Conservation (phyloP, 2,329 filamentous ascomycete species). For the Bipolaris zeicola region DNA sequence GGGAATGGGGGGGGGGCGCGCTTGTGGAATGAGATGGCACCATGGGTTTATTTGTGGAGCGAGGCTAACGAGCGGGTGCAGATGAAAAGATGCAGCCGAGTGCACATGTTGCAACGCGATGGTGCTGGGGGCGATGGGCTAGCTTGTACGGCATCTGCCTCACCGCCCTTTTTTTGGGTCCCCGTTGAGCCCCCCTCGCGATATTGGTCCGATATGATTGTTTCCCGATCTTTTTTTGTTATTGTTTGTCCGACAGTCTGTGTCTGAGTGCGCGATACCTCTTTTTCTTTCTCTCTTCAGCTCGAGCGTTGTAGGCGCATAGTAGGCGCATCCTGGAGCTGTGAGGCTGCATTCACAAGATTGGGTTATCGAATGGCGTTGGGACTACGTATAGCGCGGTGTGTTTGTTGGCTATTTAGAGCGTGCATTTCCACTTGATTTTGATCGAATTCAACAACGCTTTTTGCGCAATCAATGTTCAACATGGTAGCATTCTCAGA, state of each 20-base stretch:
- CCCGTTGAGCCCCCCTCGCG: neutral
- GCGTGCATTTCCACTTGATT: neutral
- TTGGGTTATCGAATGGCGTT: constrained; percentile 1
- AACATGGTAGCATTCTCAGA: neutral
- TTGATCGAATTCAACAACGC: neutral
- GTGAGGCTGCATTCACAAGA: neutral
- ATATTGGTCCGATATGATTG: neutral
- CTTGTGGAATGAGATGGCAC: too few species aligned
- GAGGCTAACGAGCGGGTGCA: too few species aligned
- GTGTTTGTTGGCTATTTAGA: neutral
- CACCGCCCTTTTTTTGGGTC: neutral
- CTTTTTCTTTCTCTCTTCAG: neutral
- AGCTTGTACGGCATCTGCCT: neutral
- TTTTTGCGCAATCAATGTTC: neutral
- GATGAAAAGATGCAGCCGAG: too few species aligned
- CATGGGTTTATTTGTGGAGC: too few species aligned
- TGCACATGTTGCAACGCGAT: too few species aligned
- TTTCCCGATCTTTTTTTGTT: neutral
- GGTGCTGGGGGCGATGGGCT: neutral
- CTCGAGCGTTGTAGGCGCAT: constrained; percentile 5
- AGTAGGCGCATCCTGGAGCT: neutral
- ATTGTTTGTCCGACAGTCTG: neutral
- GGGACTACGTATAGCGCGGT: neutral
- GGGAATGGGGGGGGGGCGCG: neutral
- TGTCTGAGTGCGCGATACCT: constrained; percentile 1